Base-by-base conservation (phyloP, 768 basidiomycete species). In the Baorangia bicolor region DNA sequence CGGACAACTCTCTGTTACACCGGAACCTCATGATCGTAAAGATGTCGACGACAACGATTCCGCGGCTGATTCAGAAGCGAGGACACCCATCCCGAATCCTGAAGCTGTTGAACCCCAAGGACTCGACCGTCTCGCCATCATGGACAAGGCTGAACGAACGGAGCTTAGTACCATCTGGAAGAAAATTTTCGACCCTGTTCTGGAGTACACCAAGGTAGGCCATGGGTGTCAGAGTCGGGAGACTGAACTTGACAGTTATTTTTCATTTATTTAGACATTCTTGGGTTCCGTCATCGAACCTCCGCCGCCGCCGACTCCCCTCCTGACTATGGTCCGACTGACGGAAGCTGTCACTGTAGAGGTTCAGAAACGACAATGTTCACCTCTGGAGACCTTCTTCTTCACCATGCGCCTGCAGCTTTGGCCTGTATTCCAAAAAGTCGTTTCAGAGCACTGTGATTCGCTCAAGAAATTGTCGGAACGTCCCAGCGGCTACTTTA, bases 401-500 rank as follows among this genome's bases (percentile, higher is more conserved):
- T 90, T 94, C 69, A 78, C 81, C 2, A 78, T 94, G 41, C 87
- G 92, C 21, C 73, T 99, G 51, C 81, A 86, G 61, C 84, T 98
- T 79, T 98, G 94, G 93, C 97, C 96, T 2, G 77, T 89, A 5
- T 98, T 96, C 72, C 90, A 95, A 67, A 95, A 90, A 64, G 81
- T 81, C 30, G 90, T 98, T 86, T 82, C 88, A 23, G 86, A 88
- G 20, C 85, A 98, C 60, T 77, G 88, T 42, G 93, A 95, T 14
- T 81, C 85, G 28, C 72, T 98, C 56, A 94, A 88, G 70, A 90
- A 84, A 68, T 71, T 94, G 25, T 89, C 90, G 1, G 95, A 94
- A 62, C 86, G 88, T 14, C 74, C 76, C 54, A 70, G 74, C 33
- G 78, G 87, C 34, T 86, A 86, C 64, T 86, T 89, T 66, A 81